A percentile compares a stretch with the other conserved stretches of the same genome.
Conservation (phyloP, 495 filamentous ascomycete genomes). For the Penicillium coffeae region DNA sequence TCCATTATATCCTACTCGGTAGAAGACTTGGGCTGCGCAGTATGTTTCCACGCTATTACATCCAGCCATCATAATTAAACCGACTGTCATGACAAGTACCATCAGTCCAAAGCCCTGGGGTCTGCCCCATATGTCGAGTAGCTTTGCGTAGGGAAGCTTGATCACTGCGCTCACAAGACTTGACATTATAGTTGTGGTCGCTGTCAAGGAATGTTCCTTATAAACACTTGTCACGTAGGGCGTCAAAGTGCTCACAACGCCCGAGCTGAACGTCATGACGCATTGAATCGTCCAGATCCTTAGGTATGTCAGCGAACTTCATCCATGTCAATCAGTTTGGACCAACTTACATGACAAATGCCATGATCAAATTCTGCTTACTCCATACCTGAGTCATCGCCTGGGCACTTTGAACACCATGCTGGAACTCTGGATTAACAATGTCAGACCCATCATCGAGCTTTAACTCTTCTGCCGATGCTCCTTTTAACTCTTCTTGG, state of each 20-base stretch:
- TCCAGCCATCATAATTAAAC: slow-evolving; percentile 45
- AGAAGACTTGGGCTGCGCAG: slow-evolving; percentile 48
- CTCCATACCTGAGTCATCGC: slow-evolving; percentile 33
- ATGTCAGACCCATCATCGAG: no score
- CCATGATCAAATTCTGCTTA: slow-evolving; percentile 21
- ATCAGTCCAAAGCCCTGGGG: slow-evolving; percentile 46
- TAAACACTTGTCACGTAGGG: slow-evolving; percentile 32
- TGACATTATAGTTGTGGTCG: slow-evolving; percentile 23
- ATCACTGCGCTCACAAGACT: slow-evolving; percentile 54
- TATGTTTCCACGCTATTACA: slow-evolving; percentile 43
- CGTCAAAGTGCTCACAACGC: slow-evolving; percentile 16
- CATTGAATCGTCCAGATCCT: slow-evolving; percentile 32
- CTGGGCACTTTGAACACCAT: slow-evolving; percentile 33
- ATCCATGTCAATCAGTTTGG: background rate
- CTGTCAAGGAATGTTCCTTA: slow-evolving; percentile 27
- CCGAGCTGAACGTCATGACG: slow-evolving; percentile 20
- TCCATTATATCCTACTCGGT: slow-evolving; percentile 47
- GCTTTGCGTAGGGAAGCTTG: slow-evolving; percentile 60
- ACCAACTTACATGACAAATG: slow-evolving; percentile 28
- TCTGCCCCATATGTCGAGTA: slow-evolving; percentile 62
- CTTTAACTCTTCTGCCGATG: no score
- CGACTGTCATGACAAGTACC: slow-evolving; percentile 28
- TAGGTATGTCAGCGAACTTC: no score
- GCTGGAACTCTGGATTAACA: no score
- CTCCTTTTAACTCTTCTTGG: no score